phyloP scores from a whole-genome alignment of 495 filamentous ascomycete species.

The Daldinia grandis region DNA sequence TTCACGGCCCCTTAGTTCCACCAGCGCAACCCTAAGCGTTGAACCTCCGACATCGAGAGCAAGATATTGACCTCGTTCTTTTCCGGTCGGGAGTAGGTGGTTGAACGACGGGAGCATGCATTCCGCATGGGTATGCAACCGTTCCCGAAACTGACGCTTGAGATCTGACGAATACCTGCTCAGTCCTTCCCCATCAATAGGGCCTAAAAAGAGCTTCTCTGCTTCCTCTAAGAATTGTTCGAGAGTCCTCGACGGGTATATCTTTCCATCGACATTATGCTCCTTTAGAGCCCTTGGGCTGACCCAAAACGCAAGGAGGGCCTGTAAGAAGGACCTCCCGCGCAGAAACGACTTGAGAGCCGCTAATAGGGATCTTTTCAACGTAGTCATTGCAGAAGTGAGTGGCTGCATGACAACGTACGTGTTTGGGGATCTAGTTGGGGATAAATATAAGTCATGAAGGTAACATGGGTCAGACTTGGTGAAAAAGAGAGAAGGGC shows the following conservation, averaged over 20 bases:
- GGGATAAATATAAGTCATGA: slow-evolving; percentile 42
- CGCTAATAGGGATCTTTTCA: slow-evolving; percentile 53
- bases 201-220: slow-evolving; percentile 51
- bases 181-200: slow-evolving; percentile 50
- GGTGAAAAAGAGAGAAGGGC: slow-evolving; percentile 14
- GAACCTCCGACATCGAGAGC: slow-evolving; percentile 76
- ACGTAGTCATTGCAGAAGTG: slow-evolving; percentile 57
- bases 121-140: slow-evolving; percentile 54
- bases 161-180: slow-evolving; percentile 52
- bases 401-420: slow-evolving; percentile 56
- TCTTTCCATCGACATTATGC: slow-evolving; percentile 45
- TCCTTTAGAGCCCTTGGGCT: slow-evolving; percentile 49
- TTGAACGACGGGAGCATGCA: slow-evolving; percentile 72
- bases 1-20: slow-evolving; percentile 69
- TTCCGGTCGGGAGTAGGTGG: slow-evolving; percentile 74
- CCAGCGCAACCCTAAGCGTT: slow-evolving; percentile 80
- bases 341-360: slow-evolving; percentile 60
- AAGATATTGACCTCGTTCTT: slow-evolving; percentile 70
- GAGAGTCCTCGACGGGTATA: slow-evolving; percentile 37
- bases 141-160: slow-evolving; percentile 57
- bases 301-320: slow-evolving; percentile 60
- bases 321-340: slow-evolving; percentile 60
- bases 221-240: slow-evolving; percentile 46
- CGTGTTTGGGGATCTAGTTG: slow-evolving; percentile 17
- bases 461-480: slow-evolving; percentile 33